Evolutionary conservation across 352 stramenopile genomes (phyloP).

Genomic region (Phytopythium helicoides): DNA sequence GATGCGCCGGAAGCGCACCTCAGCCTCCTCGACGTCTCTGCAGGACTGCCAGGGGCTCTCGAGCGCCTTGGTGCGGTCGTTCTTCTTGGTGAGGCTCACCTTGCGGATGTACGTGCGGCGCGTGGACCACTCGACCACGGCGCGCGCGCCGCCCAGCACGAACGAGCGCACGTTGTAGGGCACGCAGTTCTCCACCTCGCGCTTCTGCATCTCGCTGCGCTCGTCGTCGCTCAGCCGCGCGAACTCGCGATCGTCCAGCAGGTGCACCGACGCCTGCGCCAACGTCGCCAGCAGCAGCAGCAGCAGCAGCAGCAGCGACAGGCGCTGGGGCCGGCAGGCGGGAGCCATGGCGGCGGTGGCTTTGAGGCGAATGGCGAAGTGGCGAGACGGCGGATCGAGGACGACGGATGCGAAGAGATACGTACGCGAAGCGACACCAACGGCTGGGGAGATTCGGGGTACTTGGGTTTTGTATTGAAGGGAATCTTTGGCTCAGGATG

Average conservation of each 20-base stretch:
- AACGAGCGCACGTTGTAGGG: slow-evolving; percentile 78
- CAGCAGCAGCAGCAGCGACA: slow-evolving; percentile 12
- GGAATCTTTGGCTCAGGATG: too few species aligned
- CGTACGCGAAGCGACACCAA: too few species aligned
- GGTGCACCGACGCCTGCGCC: slow-evolving; percentile 14
- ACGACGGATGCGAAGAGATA: too few species aligned
- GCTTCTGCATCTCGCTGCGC: slow-evolving; percentile 68
- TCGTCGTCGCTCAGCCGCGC: slow-evolving; percentile 42
- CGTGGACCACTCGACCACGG: slow-evolving; percentile 70
- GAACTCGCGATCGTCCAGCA: slow-evolving; percentile 34
- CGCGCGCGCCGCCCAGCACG: slow-evolving; percentile 37
- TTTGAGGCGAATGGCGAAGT: too few species aligned
- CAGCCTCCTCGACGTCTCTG: slow-evolving; percentile 54
- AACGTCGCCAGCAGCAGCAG: background rate
- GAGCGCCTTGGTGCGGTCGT: slow-evolving; percentile 18
- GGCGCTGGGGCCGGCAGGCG: background rate
- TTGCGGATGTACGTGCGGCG: slow-evolving; percentile 70
- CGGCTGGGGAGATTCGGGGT: too few species aligned
- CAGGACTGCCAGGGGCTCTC: slow-evolving; percentile 67
- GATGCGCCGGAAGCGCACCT: slow-evolving; percentile 52
- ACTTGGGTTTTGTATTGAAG: too few species aligned
- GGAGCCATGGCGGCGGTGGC: background rate
- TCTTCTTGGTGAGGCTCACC: slow-evolving; percentile 47
- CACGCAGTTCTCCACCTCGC: slow-evolving; percentile 84
- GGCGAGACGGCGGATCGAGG: too few species aligned